These are phyloP conservation scores for Gomphus bonarii DNA, from an alignment of 1,284 basidiomycete genomes.

Conservation along the genomic window DNA sequence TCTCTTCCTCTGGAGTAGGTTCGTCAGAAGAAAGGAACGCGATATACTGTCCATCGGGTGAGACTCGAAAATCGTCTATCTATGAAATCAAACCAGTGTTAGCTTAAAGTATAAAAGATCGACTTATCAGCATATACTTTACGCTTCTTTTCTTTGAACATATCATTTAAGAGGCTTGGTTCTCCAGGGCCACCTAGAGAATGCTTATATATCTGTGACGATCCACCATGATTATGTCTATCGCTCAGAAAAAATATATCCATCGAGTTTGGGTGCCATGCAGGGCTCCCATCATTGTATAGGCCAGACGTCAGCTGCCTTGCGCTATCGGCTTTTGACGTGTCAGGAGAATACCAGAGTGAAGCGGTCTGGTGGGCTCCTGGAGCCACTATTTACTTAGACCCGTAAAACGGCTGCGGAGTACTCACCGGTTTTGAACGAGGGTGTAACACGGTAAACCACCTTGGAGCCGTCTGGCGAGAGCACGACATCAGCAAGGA, in stretches of 20 bases:
- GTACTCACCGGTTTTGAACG: constrained; percentile 10
- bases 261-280: constrained; percentile 14
- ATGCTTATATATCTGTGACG: constrained; percentile 12
- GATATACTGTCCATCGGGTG: constrained; percentile 15
- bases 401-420: neutral
- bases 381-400: neutral
- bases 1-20: constrained; percentile 15
- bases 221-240: constrained; percentile 14
- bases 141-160: constrained; percentile 5
- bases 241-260: constrained; percentile 15
- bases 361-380: constrained; percentile 12
- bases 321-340: constrained; percentile 9
- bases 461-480: constrained; percentile 14
- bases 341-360: constrained; percentile 13
- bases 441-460: constrained; percentile 12
- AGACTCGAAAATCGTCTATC: constrained; percentile 12
- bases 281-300: constrained; percentile 12
- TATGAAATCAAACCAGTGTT: neutral
- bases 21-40: constrained; percentile 14
- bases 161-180: neutral
- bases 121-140: neutral
- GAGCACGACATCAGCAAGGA: constrained; percentile 8
- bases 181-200: neutral
- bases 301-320: constrained; percentile 15
- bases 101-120: neutral